These are phyloP conservation scores for Chytriomyces sp. DNA, from an alignment of 192 early-diverging fungal species.

Conservation along the genomic window DNA sequence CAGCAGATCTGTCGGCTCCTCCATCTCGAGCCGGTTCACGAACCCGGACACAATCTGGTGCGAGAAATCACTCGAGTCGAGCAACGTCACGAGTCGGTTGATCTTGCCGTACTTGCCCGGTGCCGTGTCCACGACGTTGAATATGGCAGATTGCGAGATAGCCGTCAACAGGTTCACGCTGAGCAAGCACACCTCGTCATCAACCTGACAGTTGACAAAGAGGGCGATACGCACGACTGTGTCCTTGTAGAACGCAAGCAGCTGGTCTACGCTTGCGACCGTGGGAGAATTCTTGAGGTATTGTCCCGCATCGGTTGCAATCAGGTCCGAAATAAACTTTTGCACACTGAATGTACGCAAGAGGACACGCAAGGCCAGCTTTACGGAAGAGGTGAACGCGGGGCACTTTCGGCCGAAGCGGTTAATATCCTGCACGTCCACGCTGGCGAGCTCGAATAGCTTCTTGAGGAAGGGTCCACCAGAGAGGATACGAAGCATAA, in stretches of 20 bases:
- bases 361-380: conserved; percentile 40
- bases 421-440: conserved; percentile 67
- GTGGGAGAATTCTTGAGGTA: conserved; percentile 41
- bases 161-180: conserved; percentile 69
- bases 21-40: conserved; percentile 71
- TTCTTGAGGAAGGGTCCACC: conserved; percentile 69
- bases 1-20: conserved; percentile 49
- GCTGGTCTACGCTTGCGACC: conserved; percentile 76
- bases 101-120: conserved; percentile 44
- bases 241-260: conserved; percentile 68
- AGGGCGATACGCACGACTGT: conserved; percentile 75
- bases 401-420: conserved; percentile 21
- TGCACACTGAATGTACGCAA: conserved; percentile 70
- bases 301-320: conserved; percentile 55
- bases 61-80: conserved; percentile 65
- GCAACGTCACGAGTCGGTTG: conserved; percentile 74
- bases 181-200: conserved; percentile 74
- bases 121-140: conserved; percentile 55
- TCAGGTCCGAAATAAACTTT: conserved; percentile 66
- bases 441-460: conserved; percentile 70
- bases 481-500: conserved; percentile 75
- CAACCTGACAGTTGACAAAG: conserved; percentile 62
- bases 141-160: conserved; percentile 73
- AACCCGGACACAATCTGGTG: conserved; percentile 77
- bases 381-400: conserved; percentile 33